These are phyloP conservation scores for Trypanosoma caninum DNA, from an alignment of 208 protist species.

Conservation along the genomic window DNA sequence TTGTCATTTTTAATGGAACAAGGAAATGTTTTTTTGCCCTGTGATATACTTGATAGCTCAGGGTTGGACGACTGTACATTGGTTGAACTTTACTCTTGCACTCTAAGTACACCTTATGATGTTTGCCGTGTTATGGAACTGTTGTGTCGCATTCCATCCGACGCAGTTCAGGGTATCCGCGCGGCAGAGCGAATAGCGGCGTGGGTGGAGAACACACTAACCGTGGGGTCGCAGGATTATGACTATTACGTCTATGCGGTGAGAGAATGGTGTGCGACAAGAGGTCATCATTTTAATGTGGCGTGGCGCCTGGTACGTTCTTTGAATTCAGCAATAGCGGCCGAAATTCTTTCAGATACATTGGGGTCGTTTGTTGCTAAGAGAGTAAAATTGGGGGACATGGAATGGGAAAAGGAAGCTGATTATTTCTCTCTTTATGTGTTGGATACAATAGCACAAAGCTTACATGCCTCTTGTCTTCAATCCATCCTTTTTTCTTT, in stretches of 20 bases:
- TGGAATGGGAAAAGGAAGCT: constrained; percentile 7
- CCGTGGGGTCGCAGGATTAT: neutral
- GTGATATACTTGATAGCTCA: constrained; percentile 2
- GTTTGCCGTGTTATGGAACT: constrained; percentile 27
- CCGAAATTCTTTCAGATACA: constrained; percentile 14
- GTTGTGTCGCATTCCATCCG: constrained; percentile 16
- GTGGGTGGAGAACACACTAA: constrained; percentile 1
- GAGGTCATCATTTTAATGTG: constrained; percentile 23
- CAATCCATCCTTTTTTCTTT: constrained; percentile 18
- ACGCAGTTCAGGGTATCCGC: constrained; percentile 6
- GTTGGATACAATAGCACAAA: constrained; percentile 20
- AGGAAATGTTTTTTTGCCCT: neutral
- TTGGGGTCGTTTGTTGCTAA: constrained; percentile 12
- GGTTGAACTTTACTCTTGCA: constrained; percentile 10
- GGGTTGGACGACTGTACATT: constrained; percentile 10
- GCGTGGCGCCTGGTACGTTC: constrained; percentile 21
- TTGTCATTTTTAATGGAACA: neutral
- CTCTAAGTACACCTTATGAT: constrained; percentile 7
- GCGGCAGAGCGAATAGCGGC: constrained; percentile 23
- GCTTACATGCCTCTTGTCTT: constrained; percentile 14
- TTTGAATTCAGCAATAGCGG: constrained; percentile 21
- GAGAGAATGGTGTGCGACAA: constrained; percentile 24
- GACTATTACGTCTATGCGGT: constrained; percentile 10
- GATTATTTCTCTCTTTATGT: constrained; percentile 20
- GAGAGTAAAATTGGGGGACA: neutral